Evolutionary conservation across 306 rosid genomes (phyloP).

Genomic region (Rubus parviflorus): DNA sequence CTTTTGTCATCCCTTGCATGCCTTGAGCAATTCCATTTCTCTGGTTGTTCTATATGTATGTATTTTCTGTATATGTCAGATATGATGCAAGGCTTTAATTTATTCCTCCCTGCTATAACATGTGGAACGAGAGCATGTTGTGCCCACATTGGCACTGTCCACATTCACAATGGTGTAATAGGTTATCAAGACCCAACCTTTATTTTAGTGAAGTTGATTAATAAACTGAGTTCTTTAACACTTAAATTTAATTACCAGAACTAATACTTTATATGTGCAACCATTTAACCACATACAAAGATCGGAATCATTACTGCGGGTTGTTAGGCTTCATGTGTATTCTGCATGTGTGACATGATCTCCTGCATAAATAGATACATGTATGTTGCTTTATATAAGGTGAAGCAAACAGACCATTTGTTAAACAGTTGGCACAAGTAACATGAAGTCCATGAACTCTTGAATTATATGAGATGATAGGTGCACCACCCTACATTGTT

Average conservation of each 20-base stretch:
- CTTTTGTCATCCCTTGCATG: constrained; percentile 8
- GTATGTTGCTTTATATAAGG: not conserved
- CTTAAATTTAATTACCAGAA: not conserved
- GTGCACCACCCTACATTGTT: not conserved
- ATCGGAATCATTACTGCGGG: not conserved
- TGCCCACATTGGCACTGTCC: not conserved
- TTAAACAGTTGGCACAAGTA: not conserved
- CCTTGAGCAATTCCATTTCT: not conserved
- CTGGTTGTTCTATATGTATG: not conserved
- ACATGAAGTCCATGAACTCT: not conserved
- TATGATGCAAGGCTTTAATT: not conserved
- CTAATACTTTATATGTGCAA: not conserved
- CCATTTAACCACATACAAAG: not conserved
- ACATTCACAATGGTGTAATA: not conserved
- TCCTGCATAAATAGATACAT: not conserved
- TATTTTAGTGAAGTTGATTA: not conserved
- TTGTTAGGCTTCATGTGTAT: not conserved
- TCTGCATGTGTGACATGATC: not conserved
- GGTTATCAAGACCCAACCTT: not conserved
- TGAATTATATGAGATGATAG: not conserved
- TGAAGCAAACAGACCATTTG: too few relatives aligned
- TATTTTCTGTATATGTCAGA: not conserved
- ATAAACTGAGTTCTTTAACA: not conserved
- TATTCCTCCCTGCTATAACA: not conserved
- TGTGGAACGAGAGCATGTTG: not conserved